phyloP scores from a whole-genome alignment of 2,329 filamentous ascomycete species.

The Ophiostoma angusticollis region DNA sequence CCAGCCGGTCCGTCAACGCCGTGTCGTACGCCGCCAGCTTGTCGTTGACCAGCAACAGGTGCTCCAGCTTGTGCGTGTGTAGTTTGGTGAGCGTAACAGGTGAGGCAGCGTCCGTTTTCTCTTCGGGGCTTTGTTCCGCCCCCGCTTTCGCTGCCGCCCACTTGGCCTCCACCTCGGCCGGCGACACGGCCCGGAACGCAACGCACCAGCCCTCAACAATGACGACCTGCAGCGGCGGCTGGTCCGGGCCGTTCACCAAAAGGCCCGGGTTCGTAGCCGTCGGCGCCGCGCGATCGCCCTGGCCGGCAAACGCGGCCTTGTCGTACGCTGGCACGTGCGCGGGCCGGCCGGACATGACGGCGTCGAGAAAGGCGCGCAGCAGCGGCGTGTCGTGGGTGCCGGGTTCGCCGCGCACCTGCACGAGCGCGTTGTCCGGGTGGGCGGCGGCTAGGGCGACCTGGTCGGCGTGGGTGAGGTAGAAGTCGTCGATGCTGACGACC shows the following conservation, averaged over 20 bases:
- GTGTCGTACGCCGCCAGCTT: conserved; percentile 33
- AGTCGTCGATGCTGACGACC: conserved; percentile 76
- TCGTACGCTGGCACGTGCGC: conserved; percentile 63
- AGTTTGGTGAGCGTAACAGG: conserved; percentile 30
- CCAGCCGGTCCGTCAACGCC: conserved; percentile 33
- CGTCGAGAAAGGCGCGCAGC: conserved; percentile 45
- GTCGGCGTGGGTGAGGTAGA: conserved; percentile 64
- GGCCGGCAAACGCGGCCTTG: conserved; percentile 64
- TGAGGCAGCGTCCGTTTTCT: conserved; percentile 10
- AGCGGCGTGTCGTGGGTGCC: conserved; percentile 68
- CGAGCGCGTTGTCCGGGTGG: conserved; percentile 58
- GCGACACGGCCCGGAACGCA: conserved; percentile 56
- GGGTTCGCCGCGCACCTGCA: conserved; percentile 74
- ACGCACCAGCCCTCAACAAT: conserved; percentile 89
- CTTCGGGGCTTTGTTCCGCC: too few species aligned
- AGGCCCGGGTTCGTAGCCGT: conserved; percentile 44
- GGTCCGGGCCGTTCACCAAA: conserved; percentile 37
- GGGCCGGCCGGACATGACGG: conserved; percentile 38
- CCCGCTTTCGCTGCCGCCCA: conserved; percentile 26
- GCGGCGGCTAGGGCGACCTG: conserved; percentile 51
- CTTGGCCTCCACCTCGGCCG: conserved; percentile 36
- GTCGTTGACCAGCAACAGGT: conserved; percentile 39
- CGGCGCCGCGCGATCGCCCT: conserved; percentile 59
- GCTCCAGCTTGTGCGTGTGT: conserved; percentile 32
- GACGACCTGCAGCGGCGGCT: conserved; percentile 46